A percentile compares a stretch with the other conserved stretches of the same genome.
phyloP scores from a whole-genome alignment of 371 early-diverging fungal genomes.

The Saksenaea vasiformis region DNA sequence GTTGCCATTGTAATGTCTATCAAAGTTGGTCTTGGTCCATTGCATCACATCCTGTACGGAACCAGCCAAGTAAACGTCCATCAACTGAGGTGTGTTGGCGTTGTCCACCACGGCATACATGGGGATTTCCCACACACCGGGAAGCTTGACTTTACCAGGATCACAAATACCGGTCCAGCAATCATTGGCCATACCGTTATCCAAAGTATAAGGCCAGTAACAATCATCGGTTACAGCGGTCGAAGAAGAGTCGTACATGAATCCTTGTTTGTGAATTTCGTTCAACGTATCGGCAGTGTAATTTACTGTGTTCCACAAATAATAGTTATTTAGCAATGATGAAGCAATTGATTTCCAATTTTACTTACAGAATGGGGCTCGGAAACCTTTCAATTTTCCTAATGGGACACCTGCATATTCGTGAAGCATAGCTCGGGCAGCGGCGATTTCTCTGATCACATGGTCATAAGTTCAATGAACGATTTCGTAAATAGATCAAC shows the following conservation, averaged over 20 bases:
- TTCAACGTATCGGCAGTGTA: constrained; percentile 61
- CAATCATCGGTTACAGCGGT: constrained; percentile 53
- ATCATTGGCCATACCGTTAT: constrained; percentile 71
- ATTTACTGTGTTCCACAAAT: constrained; percentile 41
- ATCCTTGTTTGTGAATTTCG: constrained; percentile 59
- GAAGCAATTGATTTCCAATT: background rate
- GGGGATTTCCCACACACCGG: constrained; percentile 76
- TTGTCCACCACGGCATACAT: constrained; percentile 59
- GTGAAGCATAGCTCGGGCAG: constrained; percentile 58
- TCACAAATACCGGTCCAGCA: constrained; percentile 69
- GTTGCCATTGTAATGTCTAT: constrained; percentile 64
- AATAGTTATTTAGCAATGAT: background rate
- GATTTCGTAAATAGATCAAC: constrained; percentile 4
- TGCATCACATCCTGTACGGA: constrained; percentile 44
- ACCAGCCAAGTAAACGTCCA: constrained; percentile 74
- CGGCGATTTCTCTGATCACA: constrained; percentile 55
- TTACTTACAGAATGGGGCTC: constrained; percentile 66
- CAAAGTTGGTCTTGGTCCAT: constrained; percentile 64
- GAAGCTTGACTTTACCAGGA: constrained; percentile 45
- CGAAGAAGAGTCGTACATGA: constrained; percentile 69
- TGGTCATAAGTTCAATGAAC: background rate
- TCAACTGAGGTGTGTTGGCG: constrained; percentile 51
- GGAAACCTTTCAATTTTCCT: constrained; percentile 70
- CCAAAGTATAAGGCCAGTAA: constrained; percentile 79
- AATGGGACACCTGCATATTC: constrained; percentile 67